These are phyloP conservation scores for Gossypium trilobum DNA, from an alignment of 441 rosid species.

Conservation along the genomic window DNA sequence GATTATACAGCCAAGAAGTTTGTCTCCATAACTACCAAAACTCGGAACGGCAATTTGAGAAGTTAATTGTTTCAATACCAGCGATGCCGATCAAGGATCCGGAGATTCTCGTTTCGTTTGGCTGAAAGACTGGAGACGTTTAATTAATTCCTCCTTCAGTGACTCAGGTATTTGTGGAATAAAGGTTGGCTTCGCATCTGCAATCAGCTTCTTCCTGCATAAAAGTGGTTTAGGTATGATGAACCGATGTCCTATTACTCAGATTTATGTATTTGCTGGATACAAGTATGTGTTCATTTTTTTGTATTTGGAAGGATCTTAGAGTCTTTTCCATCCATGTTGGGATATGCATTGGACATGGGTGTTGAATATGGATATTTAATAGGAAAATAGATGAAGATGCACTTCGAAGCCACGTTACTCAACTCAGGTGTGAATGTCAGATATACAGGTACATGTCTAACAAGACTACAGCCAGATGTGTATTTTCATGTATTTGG, in stretches of 20 bases:
- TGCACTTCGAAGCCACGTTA: not conserved
- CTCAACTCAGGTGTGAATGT: not conserved
- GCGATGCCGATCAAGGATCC: conserved; percentile 10
- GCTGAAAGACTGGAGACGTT: conserved; percentile 35
- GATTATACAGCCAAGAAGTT: conserved; percentile 10
- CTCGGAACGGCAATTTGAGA: not conserved
- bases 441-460: no score
- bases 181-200: conserved; percentile 49
- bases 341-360: not conserved
- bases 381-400: not conserved
- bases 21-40: not conserved
- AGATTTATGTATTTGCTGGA: not conserved
- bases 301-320: not conserved
- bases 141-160: conserved; percentile 52
- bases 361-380: not conserved
- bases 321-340: not conserved
- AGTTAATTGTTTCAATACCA: conserved; percentile 10
- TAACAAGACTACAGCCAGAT: no score
- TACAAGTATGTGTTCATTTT: not conserved
- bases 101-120: conserved; percentile 25
- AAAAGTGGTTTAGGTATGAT: not conserved
- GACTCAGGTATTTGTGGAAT: conserved; percentile 58
- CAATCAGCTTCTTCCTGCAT: conserved; percentile 63
- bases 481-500: no score
- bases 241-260: not conserved